phyloP scores from a whole-genome alignment of 192 early-diverging fungal genomes.

The Rhizoclosmatium globosum region DNA sequence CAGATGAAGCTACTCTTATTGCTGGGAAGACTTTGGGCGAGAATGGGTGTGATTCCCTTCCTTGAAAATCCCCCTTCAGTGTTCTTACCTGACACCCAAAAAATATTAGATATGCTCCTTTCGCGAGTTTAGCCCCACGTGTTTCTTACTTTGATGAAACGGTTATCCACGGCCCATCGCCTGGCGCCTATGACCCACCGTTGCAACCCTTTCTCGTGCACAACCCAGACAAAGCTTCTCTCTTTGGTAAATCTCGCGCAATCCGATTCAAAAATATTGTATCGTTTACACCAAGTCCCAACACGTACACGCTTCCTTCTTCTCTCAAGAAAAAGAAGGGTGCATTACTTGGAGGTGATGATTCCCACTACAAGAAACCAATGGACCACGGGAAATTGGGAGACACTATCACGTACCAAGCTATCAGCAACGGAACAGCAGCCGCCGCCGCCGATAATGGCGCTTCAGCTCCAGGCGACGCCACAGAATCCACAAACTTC shows the following conservation, averaged over 20 bases:
- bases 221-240: conserved; percentile 47
- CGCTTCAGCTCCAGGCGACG: conserved; percentile 2
- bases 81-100: background rate
- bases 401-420: conserved; percentile 27
- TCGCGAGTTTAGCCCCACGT: conserved; percentile 57
- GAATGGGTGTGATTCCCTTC: conserved; percentile 44
- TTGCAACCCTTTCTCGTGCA: conserved; percentile 42
- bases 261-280: conserved; percentile 45
- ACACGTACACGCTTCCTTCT: conserved; percentile 46
- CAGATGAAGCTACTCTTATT: conserved; percentile 48
- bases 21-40: conserved; percentile 56
- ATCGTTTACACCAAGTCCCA: conserved; percentile 52
- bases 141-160: conserved; percentile 55
- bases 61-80: background rate
- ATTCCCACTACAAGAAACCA: conserved; percentile 17
- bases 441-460: background rate
- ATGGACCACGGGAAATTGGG: conserved; percentile 26
- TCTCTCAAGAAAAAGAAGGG: conserved; percentile 36
- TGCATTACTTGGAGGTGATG: background rate
- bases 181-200: conserved; percentile 53
- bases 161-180: conserved; percentile 52
- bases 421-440: background rate
- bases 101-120: conserved; percentile 61
- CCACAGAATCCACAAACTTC: background rate
- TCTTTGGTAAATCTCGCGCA: conserved; percentile 57